These are phyloP conservation scores for Termitomyces sp. DNA, from an alignment of 768 basidiomycete genomes.

Conservation along the genomic window DNA sequence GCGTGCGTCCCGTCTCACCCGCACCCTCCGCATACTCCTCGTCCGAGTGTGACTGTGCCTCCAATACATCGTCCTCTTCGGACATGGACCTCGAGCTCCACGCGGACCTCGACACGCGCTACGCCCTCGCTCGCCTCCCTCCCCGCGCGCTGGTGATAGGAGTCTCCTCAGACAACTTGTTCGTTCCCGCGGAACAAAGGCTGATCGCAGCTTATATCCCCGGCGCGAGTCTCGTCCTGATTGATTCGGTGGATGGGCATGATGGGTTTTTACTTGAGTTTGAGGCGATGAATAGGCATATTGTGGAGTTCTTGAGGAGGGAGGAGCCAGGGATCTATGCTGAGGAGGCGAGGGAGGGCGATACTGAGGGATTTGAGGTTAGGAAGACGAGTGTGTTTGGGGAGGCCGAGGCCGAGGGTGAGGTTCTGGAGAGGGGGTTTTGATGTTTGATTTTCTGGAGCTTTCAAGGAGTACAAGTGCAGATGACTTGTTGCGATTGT, in stretches of 20 bases:
- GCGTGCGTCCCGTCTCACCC: constrained; percentile 1
- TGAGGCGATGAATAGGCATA: constrained; percentile 82
- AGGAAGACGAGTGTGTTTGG: constrained; percentile 92
- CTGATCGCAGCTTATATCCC: constrained; percentile 80
- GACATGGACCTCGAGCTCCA: constrained; percentile 1
- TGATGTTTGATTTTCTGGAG: neutral
- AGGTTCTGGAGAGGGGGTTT: constrained; percentile 32
- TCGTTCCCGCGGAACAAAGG: constrained; percentile 85
- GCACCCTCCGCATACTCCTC: neutral
- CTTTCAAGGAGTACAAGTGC: neutral
- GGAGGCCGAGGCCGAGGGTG: constrained; percentile 36
- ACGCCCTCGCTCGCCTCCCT: constrained; percentile 66
- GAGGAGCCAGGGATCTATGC: constrained; percentile 71
- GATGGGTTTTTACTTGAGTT: constrained; percentile 98
- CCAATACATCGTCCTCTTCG: neutral
- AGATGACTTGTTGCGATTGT: neutral
- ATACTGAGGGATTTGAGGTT: constrained; percentile 54
- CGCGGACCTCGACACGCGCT: constrained; percentile 1
- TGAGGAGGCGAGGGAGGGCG: constrained; percentile 18
- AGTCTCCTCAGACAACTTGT: constrained; percentile 89
- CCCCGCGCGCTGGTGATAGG: constrained; percentile 79
- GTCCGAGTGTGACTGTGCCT: constrained; percentile 1
- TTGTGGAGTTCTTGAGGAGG: constrained; percentile 63
- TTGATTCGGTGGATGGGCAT: constrained; percentile 86
- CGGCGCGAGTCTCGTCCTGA: constrained; percentile 71